Percentiles rank a stretch among this genome's conserved stretches.
These are phyloP conservation scores for Talaromyces albobiverticillius DNA, from an alignment of 2,329 filamentous ascomycete genomes.

Conservation along the genomic window DNA sequence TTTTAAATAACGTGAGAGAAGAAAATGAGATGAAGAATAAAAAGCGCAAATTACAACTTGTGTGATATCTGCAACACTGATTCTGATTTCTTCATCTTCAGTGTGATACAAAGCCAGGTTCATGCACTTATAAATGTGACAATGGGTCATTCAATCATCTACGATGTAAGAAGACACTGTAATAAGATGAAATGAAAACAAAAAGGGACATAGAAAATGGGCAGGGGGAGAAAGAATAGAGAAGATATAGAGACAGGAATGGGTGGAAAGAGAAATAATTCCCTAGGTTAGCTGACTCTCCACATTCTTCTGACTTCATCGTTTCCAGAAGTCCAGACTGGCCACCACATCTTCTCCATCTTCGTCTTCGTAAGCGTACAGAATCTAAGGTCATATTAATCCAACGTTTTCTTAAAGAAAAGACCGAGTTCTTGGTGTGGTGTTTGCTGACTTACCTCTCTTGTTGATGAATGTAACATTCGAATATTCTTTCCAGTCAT, in stretches of 20 bases:
- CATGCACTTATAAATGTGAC: constrained; percentile 6
- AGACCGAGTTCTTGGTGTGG: neutral
- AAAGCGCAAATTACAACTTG: neutral
- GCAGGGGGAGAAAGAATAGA: constrained; percentile 16
- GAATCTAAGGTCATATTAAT: constrained; percentile 60
- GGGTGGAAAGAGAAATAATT: constrained; percentile 18
- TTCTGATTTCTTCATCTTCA: neutral
- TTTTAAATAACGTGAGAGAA: neutral
- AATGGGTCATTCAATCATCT: neutral
- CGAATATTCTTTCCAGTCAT: constrained; percentile 94
- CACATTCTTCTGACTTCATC: constrained; percentile 25
- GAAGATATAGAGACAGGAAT: constrained; percentile 19
- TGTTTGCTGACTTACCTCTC: constrained; percentile 67
- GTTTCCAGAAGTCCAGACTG: constrained; percentile 94
- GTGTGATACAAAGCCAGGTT: constrained; percentile 1
- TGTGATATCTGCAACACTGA: neutral
- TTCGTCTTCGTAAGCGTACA: constrained; percentile 98
- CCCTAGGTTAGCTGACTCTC: constrained; percentile 11
- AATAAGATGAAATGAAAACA: constrained; percentile 16
- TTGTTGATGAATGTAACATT: constrained; percentile 94
- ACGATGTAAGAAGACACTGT: constrained; percentile 16
- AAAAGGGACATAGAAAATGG: constrained; percentile 15
- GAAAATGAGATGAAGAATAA: neutral
- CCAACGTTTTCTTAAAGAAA: constrained; percentile 22
- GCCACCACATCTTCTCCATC: constrained; percentile 89